phyloP scores from a whole-genome alignment of 2,329 filamentous ascomycete species.

The Xylariales sp. region DNA sequence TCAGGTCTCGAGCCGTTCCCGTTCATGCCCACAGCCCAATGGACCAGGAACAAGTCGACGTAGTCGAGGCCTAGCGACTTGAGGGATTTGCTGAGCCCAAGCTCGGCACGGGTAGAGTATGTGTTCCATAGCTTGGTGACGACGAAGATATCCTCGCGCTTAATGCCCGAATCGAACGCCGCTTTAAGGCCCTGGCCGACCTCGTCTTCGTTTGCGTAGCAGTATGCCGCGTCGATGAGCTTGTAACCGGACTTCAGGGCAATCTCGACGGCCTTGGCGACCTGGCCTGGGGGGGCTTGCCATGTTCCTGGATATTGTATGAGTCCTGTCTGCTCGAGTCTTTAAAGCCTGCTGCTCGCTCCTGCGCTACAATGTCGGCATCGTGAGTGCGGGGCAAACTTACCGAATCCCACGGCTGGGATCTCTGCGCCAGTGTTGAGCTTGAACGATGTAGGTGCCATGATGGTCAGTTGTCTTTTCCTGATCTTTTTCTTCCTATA shows the following conservation, averaged over 20 bases:
- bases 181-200: conserved; percentile 74
- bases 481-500: neutral
- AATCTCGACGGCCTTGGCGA: conserved; percentile 52
- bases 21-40: conserved; percentile 82
- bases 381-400: conserved; percentile 10
- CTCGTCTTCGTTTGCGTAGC: conserved; percentile 78
- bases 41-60: conserved; percentile 76
- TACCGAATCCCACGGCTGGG: conserved; percentile 60
- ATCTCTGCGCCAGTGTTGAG: conserved; percentile 62
- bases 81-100: conserved; percentile 68
- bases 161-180: conserved; percentile 64
- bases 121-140: conserved; percentile 84
- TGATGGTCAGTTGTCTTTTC: conserved; percentile 21
- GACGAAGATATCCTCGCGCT: conserved; percentile 76
- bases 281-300: conserved; percentile 57
- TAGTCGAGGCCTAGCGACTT: conserved; percentile 72
- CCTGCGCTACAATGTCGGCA: no score
- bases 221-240: conserved; percentile 68
- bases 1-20: conserved; percentile 50
- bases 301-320: conserved; percentile 48
- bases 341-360: no score
- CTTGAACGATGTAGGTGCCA: conserved; percentile 54
- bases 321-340: no score
- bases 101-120: conserved; percentile 65
- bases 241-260: conserved; percentile 55